Conservation (phyloP, 139 green algal genomes). For the Tetraselmis chui region DNA sequence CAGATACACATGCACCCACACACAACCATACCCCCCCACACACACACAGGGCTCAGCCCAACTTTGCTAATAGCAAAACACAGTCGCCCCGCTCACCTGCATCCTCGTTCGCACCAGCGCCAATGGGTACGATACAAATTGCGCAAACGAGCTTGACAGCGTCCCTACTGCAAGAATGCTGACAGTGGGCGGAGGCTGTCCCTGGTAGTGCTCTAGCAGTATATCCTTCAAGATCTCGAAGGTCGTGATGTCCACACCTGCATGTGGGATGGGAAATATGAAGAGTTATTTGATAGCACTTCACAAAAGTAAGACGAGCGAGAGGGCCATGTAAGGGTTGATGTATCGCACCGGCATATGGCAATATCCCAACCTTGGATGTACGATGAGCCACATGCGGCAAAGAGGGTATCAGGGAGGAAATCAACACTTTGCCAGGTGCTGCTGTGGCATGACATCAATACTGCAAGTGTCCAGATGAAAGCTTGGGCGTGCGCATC, state of each 20-base stretch:
- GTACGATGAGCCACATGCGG: no score
- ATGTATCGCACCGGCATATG: conserved; percentile 57
- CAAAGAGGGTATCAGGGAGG: no score
- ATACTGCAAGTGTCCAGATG: no score
- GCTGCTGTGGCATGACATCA: no score
- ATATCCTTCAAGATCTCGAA: conserved; percentile 81
- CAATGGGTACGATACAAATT: conserved; percentile 79
- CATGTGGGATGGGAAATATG: no score
- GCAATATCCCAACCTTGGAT: conserved; percentile 79
- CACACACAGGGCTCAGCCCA: conserved; percentile 4
- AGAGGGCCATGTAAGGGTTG: neutral
- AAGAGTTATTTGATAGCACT: no score
- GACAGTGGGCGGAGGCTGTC: conserved; percentile 40
- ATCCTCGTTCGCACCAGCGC: conserved; percentile 76
- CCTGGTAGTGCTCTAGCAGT: conserved; percentile 65
- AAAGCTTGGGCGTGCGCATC: no score
- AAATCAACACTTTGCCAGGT: no score
- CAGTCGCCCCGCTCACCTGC: conserved; percentile 34
- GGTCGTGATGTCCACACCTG: conserved; percentile 74
- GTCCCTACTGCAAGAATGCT: conserved; percentile 71
- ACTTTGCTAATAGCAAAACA: neutral
- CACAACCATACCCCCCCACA: no score
- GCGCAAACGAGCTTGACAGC: conserved; percentile 64
- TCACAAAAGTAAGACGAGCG: no score
- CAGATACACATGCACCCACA: no score